A percentile compares a stretch with the other conserved stretches of the same genome.
These are phyloP conservation scores for Botrytis medusae DNA, from an alignment of 2,329 filamentous ascomycete genomes.

Conservation along the genomic window DNA sequence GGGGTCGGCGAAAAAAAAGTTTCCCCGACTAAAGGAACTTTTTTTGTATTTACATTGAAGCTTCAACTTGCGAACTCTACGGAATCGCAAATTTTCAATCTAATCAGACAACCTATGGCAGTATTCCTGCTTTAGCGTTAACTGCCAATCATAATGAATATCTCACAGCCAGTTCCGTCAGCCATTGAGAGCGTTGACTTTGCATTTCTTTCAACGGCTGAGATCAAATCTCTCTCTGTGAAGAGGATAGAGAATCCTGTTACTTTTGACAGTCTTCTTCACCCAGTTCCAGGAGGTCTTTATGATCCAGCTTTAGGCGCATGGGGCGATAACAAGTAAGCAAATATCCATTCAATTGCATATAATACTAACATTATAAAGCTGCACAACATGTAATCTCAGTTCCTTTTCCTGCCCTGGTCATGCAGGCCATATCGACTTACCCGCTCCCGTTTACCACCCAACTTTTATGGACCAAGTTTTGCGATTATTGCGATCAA, in stretches of 20 bases:
- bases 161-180: slow-evolving; percentile 79
- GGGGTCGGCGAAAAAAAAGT: slow-evolving; percentile 19
- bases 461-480: slow-evolving; percentile 95
- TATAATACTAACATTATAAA: slow-evolving; percentile 42
- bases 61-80: slow-evolving; percentile 12
- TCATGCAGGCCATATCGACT: slow-evolving; percentile 91
- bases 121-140: slow-evolving; percentile 22
- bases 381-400: slow-evolving; percentile 90
- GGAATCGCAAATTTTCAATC: slow-evolving; percentile 5
- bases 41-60: slow-evolving; percentile 18
- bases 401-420: slow-evolving; percentile 81
- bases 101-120: slow-evolving; percentile 19
- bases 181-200: slow-evolving; percentile 87
- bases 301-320: slow-evolving; percentile 91
- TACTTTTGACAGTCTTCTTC: slow-evolving; percentile 90
- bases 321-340: slow-evolving; percentile 81
- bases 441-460: slow-evolving; percentile 91
- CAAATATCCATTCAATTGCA: not conserved
- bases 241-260: slow-evolving; percentile 90
- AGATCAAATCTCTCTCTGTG: slow-evolving; percentile 87
- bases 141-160: slow-evolving; percentile 55
- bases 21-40: slow-evolving; percentile 19
- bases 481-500: slow-evolving; percentile 77
- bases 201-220: slow-evolving; percentile 74
- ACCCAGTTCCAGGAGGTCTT: slow-evolving; percentile 85